Evolutionary conservation across 129 eudicot species (phyloP), one percentile per base, ranked within the genome.

Genomic region (Pulicaria dysenterica): DNA sequence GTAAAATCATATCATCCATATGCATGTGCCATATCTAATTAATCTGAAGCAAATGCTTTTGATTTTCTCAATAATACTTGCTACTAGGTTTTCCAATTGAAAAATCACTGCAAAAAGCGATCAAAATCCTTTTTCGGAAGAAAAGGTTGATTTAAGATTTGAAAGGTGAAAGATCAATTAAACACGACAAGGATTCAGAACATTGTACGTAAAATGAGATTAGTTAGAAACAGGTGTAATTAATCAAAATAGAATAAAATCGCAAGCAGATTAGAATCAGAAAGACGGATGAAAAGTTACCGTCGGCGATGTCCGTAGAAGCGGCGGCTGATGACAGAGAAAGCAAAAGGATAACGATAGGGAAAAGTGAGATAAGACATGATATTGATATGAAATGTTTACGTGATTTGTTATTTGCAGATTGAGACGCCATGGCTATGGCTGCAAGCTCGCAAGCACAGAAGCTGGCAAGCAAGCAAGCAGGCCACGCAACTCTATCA

Each of bases 401-500:
- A 19, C 16, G 45, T 40, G 16, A 50, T 15, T 47, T 15, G 50
- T 62, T 7, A 4, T 24, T 68, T 48, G 70, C 7, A 8, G 56
- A n/a, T 5, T 16, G 61, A 57, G 74, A 57, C 17, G 57, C 64
- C 81, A 77, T 75, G 67, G 65, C 31, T 51, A 53, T 46, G 63
- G 76, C 76, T 60, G 81, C 76, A 68, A 76, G 60, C 81, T 47
- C 55, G 62, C 75, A 3, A 76, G 69, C 68, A 56, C 43, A 55
- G 41, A 58, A 76, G 79, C 67, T 24, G 67, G 80, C 72, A 62
- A 73, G 50, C 68, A 67, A 56, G 75, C 65, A 41, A 69, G 75
- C 65, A 41, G 71, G 73, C 73, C 78, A 75, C 73, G 73, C 37
- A 58, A 67, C 38, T 59, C 16, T 43, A 58, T 66, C 19, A 45